Evolutionary conservation across 495 filamentous ascomycete species (phyloP).

Genomic region (Podospora pseudoanserina): DNA sequence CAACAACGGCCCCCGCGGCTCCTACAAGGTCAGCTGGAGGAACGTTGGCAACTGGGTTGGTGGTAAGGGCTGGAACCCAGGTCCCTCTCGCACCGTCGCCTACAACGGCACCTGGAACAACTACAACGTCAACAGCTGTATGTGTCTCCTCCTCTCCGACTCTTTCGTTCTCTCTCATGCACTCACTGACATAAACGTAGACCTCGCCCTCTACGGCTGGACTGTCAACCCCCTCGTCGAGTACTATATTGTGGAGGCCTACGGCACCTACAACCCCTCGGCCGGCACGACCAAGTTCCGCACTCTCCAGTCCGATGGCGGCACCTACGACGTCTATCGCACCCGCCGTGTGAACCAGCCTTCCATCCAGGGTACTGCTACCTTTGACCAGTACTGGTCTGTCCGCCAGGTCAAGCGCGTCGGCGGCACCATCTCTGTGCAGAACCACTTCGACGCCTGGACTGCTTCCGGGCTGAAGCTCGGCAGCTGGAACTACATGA

Average conservation of each 20-base stretch:
- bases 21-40: conserved; percentile 51
- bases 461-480: conserved; percentile 38
- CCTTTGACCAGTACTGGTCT: conserved; percentile 62
- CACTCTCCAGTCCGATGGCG: conserved; percentile 54
- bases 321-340: conserved; percentile 60
- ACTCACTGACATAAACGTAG: conserved; percentile 7
- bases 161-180: neutral
- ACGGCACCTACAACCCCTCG: conserved; percentile 54
- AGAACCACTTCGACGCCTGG: conserved; percentile 58
- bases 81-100: conserved; percentile 24
- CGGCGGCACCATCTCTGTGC: conserved; percentile 36
- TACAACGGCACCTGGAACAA: conserved; percentile 33
- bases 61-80: conserved; percentile 59
- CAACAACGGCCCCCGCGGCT: conserved; percentile 48
- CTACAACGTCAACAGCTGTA: conserved; percentile 28
- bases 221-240: conserved; percentile 59
- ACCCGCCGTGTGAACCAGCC: conserved; percentile 55
- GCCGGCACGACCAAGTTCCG: conserved; percentile 43
- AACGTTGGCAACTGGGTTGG: conserved; percentile 53
- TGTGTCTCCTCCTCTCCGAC: neutral
- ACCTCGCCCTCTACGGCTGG: conserved; percentile 55
- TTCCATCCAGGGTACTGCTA: conserved; percentile 54
- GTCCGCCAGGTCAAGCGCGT: conserved; percentile 40
- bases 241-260: conserved; percentile 63
- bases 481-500: conserved; percentile 51